Evolutionary conservation across 441 rosid species (phyloP).

Genomic region (Erysimum cheiri): DNA sequence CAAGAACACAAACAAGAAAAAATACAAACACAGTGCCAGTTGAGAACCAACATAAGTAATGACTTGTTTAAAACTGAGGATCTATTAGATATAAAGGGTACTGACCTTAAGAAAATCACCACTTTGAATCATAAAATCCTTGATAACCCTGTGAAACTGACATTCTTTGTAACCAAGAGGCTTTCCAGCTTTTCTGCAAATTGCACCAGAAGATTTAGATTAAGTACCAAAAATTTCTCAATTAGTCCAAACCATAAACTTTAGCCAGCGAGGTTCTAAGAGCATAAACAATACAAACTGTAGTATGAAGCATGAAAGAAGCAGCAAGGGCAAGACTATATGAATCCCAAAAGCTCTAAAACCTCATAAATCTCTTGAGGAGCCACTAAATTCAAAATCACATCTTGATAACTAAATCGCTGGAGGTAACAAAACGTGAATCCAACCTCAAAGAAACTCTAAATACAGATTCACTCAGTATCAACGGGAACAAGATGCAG

Average conservation of each 20-base stretch:
- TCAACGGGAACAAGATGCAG: not conserved
- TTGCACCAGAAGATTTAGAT: slow-evolving; percentile 22
- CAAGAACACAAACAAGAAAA: not conserved
- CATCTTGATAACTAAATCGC: too few relatives aligned
- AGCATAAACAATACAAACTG: slow-evolving; percentile 2
- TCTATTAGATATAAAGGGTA: not conserved
- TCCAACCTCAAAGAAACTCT: not conserved
- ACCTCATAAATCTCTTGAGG: slow-evolving; percentile 3
- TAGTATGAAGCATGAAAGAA: slow-evolving; percentile 4
- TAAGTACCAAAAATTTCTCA: slow-evolving; percentile 11
- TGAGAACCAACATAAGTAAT: not conserved
- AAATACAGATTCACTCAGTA: not conserved
- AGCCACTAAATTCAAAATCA: too few relatives aligned
- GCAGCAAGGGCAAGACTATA: not conserved
- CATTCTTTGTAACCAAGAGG: slow-evolving; percentile 94
- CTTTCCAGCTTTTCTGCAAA: slow-evolving; percentile 80
- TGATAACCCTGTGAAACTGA: slow-evolving; percentile 92
- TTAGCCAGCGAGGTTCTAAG: not conserved
- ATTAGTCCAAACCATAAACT: slow-evolving; percentile 2
- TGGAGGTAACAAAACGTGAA: not conserved
- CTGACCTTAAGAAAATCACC: slow-evolving; percentile 92
- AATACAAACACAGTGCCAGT: not conserved
- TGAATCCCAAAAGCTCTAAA: slow-evolving; percentile 19
- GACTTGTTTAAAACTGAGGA: not conserved
- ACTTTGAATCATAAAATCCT: slow-evolving; percentile 97